Conservation (phyloP, 768 basidiomycete species). For the Naematelia aurantialba region DNA sequence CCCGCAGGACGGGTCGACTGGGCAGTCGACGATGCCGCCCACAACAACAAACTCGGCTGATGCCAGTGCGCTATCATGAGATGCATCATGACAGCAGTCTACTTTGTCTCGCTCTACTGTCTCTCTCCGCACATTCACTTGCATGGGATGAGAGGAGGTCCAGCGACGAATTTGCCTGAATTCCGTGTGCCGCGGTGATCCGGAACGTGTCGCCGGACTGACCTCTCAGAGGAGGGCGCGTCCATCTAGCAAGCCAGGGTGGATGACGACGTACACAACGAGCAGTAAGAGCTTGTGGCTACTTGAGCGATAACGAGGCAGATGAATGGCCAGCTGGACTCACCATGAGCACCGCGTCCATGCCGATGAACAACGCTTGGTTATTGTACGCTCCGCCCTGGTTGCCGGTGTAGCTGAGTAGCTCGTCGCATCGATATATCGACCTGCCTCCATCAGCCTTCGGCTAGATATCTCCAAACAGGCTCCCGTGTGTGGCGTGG, state of each 20-base stretch:
- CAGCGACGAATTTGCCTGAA: too few species aligned
- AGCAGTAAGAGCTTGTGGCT: neutral
- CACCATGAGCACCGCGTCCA: constrained; percentile 44
- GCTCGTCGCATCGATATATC: constrained; percentile 58
- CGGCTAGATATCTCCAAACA: neutral
- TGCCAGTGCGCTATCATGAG: too few species aligned
- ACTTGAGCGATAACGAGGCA: too few species aligned
- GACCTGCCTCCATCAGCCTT: constrained; percentile 26
- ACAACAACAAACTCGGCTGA: neutral
- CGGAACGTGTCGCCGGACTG: too few species aligned
- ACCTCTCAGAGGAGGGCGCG: neutral
- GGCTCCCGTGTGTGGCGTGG: too few species aligned
- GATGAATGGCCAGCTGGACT: constrained; percentile 3
- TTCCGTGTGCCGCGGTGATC: too few species aligned
- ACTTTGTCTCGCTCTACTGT: too few species aligned
- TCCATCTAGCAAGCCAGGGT: neutral
- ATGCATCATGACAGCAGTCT: too few species aligned
- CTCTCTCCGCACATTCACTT: too few species aligned
- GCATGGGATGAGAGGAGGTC: too few species aligned
- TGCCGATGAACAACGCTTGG: constrained; percentile 46
- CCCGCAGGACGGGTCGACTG: too few species aligned
- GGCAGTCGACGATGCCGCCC: neutral
- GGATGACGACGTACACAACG: neutral
- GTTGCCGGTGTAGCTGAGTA: constrained; percentile 8
- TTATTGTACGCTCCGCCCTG: constrained; percentile 56